Conservation (phyloP, 192 early-diverging fungal species). For the Coemansia brasiliensis region DNA sequence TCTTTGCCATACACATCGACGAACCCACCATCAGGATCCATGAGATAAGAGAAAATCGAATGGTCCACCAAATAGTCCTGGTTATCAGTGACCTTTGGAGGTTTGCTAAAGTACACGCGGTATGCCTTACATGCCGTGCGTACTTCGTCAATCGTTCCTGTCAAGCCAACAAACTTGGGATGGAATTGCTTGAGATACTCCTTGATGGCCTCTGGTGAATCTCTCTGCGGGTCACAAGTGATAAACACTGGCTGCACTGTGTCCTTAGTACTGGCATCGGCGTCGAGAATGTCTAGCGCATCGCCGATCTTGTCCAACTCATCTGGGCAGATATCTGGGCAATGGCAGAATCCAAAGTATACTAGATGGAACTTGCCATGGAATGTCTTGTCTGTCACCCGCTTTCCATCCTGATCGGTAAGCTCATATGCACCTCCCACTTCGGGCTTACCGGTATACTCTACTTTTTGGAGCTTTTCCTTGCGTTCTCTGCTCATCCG, state of each 20-base stretch:
- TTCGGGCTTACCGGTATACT: slow-evolving; percentile 81
- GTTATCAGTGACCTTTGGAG: slow-evolving; percentile 73
- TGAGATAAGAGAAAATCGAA: slow-evolving; percentile 97
- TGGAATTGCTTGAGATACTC: slow-evolving; percentile 89
- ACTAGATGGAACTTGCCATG: slow-evolving; percentile 83
- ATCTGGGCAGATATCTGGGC: slow-evolving; percentile 98
- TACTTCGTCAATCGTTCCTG: slow-evolving; percentile 83
- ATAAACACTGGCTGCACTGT: slow-evolving; percentile 88
- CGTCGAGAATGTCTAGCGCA: slow-evolving; percentile 69
- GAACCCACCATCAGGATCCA: slow-evolving; percentile 89
- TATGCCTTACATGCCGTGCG: slow-evolving; percentile 83
- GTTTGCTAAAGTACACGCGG: slow-evolving; percentile 92
- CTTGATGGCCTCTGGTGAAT: slow-evolving; percentile 77
- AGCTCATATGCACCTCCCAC: slow-evolving; percentile 90
- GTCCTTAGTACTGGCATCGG: slow-evolving; percentile 49
- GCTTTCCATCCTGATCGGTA: slow-evolving; percentile 75
- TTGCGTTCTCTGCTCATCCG: slow-evolving; percentile 42
- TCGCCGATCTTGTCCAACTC: slow-evolving; percentile 97
- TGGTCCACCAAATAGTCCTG: slow-evolving; percentile 98
- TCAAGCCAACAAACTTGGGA: slow-evolving; percentile 88
- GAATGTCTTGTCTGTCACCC: slow-evolving; percentile 74
- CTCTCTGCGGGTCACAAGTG: slow-evolving; percentile 94
- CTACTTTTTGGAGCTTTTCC: slow-evolving; percentile 14
- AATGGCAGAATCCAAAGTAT: slow-evolving; percentile 99
- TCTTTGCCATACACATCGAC: slow-evolving; percentile 89